Evolutionary conservation across 2,329 filamentous ascomycete genomes (phyloP).

Genomic region (Fusarium sp.): DNA sequence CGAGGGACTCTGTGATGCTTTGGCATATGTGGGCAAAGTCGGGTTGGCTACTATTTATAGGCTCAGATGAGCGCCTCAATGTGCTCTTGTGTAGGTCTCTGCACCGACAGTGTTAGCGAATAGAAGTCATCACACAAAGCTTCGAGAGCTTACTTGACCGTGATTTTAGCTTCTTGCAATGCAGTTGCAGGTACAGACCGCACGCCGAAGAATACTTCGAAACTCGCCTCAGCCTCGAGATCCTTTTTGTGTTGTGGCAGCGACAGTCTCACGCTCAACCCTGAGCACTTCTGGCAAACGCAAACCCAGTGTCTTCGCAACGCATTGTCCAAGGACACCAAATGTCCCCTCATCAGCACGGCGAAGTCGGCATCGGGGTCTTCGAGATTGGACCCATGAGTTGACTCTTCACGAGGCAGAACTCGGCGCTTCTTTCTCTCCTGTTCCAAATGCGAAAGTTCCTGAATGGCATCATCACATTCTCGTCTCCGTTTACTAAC

Average conservation of each 20-base stretch:
- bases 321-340: not conserved
- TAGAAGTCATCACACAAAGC: not conserved
- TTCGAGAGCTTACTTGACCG: not conserved
- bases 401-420: not conserved
- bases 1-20: not conserved
- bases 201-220: not conserved
- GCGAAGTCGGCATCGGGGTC: not conserved
- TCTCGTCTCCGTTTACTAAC: not conserved
- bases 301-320: not conserved
- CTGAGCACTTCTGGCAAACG: not conserved
- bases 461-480: not conserved
- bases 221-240: not conserved
- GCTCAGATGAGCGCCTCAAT: not conserved
- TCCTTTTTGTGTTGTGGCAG: not conserved
- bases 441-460: not conserved
- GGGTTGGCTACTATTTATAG: not conserved
- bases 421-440: not conserved
- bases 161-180: not conserved
- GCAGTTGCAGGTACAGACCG: not conserved
- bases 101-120: not conserved
- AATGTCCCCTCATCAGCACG: not conserved
- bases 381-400: not conserved
- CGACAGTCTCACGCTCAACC: not conserved
- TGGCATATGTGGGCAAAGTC: not conserved
- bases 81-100: not conserved